Evolutionary conservation across 257 asterid genomes (phyloP).

Genomic region (Solanum peruvianum): DNA sequence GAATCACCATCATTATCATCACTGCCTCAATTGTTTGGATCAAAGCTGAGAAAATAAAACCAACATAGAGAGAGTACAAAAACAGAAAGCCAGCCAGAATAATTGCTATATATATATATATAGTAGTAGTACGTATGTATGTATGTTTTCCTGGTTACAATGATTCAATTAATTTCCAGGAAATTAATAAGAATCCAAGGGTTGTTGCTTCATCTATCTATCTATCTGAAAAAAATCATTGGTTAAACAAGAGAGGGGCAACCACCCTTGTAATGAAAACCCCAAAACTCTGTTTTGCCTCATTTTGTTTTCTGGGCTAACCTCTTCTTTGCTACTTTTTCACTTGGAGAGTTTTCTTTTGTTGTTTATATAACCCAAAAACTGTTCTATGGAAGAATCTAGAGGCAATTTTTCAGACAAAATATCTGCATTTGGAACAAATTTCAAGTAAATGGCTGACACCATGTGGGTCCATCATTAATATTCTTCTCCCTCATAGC

Average conservation of each 20-base stretch:
- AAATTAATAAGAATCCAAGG: not conserved
- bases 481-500: not conserved
- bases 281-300: not conserved
- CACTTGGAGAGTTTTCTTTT: too few species aligned
- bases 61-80: not conserved
- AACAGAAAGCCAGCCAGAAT: not conserved
- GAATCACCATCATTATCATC: not conserved
- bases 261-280: constrained; percentile 31
- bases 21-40: not conserved
- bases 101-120: not conserved
- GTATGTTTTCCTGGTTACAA: not conserved
- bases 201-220: not conserved
- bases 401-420: not conserved
- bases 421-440: not conserved
- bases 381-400: not conserved
- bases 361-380: not conserved
- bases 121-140: not conserved
- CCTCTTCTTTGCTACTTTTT: not conserved
- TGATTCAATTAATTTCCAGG: not conserved
- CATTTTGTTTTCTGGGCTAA: not conserved
- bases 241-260: constrained; percentile 33
- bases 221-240: not conserved
- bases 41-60: not conserved
- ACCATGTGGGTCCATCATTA: not conserved
- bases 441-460: not conserved